Conservation (phyloP, 78 protist species). For the Protostelium mycophagum region DNA sequence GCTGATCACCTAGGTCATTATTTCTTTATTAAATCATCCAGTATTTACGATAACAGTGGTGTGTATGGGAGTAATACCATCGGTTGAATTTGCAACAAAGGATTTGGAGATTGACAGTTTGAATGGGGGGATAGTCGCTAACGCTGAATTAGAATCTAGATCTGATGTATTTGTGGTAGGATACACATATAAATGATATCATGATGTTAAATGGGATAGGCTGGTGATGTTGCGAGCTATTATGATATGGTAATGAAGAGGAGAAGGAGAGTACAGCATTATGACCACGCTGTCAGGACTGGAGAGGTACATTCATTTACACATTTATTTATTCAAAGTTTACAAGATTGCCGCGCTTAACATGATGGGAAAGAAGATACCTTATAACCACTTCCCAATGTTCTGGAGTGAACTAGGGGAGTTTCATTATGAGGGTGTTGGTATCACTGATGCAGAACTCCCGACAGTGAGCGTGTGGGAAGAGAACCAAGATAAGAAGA, state of each 20-base stretch:
- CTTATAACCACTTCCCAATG: constrained; percentile 38
- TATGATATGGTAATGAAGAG: constrained; percentile 53
- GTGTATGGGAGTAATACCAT: constrained; percentile 66
- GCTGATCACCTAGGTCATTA: constrained; percentile 40
- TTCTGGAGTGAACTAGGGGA: constrained; percentile 42
- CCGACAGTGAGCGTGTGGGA: constrained; percentile 57
- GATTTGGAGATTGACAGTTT: constrained; percentile 67
- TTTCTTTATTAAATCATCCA: neutral
- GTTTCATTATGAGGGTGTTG: constrained; percentile 33
- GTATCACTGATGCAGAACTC: constrained; percentile 34
- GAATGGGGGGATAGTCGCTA: constrained; percentile 74
- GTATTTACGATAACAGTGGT: constrained; percentile 9
- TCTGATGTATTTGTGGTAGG: constrained; percentile 52
- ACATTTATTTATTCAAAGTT: too few relatives aligned
- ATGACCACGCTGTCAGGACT: constrained; percentile 77
- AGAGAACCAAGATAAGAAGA: too few relatives aligned
- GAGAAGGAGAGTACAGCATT: constrained; percentile 80
- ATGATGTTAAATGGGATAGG: constrained; percentile 8
- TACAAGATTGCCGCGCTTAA: constrained; percentile 61
- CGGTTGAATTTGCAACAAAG: constrained; percentile 49
- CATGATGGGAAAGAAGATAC: constrained; percentile 33
- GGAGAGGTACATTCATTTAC: too few relatives aligned
- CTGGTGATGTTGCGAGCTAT: constrained; percentile 76
- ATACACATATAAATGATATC: neutral
- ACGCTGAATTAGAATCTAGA: constrained; percentile 78